Base-by-base conservation (phyloP, 305 asterid species). In the Fraxinus platypoda region DNA sequence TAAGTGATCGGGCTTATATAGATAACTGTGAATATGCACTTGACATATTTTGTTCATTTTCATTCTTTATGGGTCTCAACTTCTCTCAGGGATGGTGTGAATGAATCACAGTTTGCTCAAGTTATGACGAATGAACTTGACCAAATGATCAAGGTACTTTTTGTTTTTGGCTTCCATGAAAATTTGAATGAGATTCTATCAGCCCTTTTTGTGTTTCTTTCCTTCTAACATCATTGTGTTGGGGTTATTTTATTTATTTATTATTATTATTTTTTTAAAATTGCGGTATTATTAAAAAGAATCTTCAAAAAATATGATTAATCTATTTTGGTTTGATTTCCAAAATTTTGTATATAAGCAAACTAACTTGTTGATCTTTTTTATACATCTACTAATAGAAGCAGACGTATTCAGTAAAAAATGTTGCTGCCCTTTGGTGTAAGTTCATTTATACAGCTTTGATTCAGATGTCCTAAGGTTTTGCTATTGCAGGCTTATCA, bases 91-190 rank as follows among this genome's bases (percentile, higher is more conserved):
- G 98, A 95, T 85, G 98, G 98, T 19, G 98, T 93, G 78, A 88
- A 98, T 52, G 98, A 93, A 82, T 92, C 97, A 75, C 98, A 95
- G 84, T 95, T 95, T 78, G 73, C 83, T 84, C 94, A 95, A 87
- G 97, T 95, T 86, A 73, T 95, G 79, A 87, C 92, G 87, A 78
- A 86, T 21, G 98, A 95, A 84, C 89, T 93, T 78, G 89, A 91
- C 88, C 98, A 95, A 90, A 94, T 95, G 85, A 92, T 92, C 82
- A 93, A 95, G 98, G 98, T 93, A 87, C 77, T 80, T 82, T 57
- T 80, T 78, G 28, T 75, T 81, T 78, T 78, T 72, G 66, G 54
- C 81, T 75, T 74, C 78, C 77, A 15, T 31, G 35, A 19, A 8
- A 25, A 84, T 76, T 41, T 73, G 26, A 62, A 72, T 79, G 86